A percentile compares a stretch with the other conserved stretches of the same genome.
phyloP scores from a whole-genome alignment of 129 eudicot species.

The Oenanthe sinensis region DNA sequence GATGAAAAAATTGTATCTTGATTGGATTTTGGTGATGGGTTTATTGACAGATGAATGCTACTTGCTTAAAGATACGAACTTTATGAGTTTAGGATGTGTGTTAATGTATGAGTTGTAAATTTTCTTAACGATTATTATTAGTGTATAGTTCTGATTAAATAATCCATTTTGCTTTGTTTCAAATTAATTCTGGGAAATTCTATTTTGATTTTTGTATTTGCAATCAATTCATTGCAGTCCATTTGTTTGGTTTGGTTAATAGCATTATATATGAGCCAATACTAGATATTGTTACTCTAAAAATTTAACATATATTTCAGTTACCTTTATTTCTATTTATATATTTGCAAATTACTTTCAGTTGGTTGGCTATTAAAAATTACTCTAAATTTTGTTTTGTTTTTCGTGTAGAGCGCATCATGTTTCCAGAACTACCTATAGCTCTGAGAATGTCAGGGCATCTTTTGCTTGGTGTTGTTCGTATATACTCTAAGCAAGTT shows the following conservation, averaged over 20 bases:
- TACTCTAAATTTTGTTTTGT: not conserved
- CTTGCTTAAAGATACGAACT: not conserved
- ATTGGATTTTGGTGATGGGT: not conserved
- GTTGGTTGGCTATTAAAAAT: not conserved
- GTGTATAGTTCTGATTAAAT: too few relatives aligned
- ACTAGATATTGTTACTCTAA: too few relatives aligned
- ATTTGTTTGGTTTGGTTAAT: too few relatives aligned
- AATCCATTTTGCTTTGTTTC: not conserved
- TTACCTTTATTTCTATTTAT: not conserved
- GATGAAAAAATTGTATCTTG: not conserved
- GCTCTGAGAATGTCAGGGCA: slow-evolving; percentile 88
- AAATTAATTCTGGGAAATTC: too few relatives aligned
- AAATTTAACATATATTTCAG: too few relatives aligned
- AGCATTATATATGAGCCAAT: too few relatives aligned
- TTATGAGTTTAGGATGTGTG: too few relatives aligned
- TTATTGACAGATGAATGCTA: not conserved
- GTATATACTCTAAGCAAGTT: slow-evolving; percentile 83
- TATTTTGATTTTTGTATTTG: too few relatives aligned
- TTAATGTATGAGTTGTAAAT: too few relatives aligned
- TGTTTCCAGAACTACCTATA: slow-evolving; percentile 84
- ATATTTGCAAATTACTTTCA: not conserved
- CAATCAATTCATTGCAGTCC: not conserved
- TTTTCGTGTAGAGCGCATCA: slow-evolving; percentile 51
- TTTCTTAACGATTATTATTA: too few relatives aligned
- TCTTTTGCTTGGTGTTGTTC: slow-evolving; percentile 87